These are phyloP conservation scores for Akebia trifoliata DNA, from an alignment of 164 flowering plant species.

Conservation along the genomic window DNA sequence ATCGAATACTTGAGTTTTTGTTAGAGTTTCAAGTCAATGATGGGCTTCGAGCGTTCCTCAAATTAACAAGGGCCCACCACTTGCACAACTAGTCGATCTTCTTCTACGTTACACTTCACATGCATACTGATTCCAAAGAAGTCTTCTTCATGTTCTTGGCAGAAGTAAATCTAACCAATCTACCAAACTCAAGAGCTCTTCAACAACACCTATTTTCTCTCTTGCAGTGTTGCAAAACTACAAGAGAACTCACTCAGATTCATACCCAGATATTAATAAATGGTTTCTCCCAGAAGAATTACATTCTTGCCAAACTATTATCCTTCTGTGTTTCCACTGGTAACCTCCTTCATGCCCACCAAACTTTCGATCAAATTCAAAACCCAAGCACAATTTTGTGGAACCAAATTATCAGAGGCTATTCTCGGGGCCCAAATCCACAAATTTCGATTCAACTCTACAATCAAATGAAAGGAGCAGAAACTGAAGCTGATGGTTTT, in stretches of 20 bases:
- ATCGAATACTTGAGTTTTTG: no score
- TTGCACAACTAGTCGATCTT: no score
- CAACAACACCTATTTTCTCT: constrained; percentile 37
- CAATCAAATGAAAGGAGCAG: constrained; percentile 30
- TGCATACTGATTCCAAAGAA: no score
- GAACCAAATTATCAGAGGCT: constrained; percentile 63
- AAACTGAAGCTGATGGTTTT: constrained; percentile 41
- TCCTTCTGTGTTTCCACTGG: constrained; percentile 30
- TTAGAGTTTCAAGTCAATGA: no score
- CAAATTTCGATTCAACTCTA: constrained; percentile 28
- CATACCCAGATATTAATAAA: constrained; percentile 44
- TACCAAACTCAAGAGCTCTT: constrained; percentile 23
- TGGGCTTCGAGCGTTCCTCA: no score
- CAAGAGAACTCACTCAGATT: constrained; percentile 27
- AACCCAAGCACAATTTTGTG: constrained; percentile 41
- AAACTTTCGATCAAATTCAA: constrained; percentile 26
- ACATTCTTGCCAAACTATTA: constrained; percentile 44
- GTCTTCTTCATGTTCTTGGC: not conserved
- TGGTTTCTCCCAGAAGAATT: constrained; percentile 49
- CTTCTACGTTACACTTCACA: no score
- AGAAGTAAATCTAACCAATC: constrained; percentile 1
- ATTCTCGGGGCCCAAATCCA: constrained; percentile 23
- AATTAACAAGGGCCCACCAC: no score
- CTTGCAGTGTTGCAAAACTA: constrained; percentile 25
- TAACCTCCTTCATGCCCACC: constrained; percentile 27